These are phyloP conservation scores for Talinum fruticosum DNA, from an alignment of 148 eudicot species.

Conservation along the genomic window DNA sequence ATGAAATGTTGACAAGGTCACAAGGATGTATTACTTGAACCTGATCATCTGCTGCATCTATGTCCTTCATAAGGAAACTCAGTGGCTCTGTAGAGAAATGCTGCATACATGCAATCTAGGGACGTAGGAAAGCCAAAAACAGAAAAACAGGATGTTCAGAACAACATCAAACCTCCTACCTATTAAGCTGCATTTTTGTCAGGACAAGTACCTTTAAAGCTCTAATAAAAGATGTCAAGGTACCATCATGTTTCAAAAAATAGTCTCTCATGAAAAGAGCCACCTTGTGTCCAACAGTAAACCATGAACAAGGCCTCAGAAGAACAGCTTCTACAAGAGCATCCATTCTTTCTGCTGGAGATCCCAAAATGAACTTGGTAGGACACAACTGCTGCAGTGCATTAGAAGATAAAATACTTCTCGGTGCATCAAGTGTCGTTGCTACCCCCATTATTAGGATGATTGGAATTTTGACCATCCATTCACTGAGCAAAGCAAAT, in stretches of 20 bases:
- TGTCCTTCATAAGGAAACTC: slow-evolving; percentile 49
- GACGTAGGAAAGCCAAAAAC: neutral
- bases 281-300: slow-evolving; percentile 68
- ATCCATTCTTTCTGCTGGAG: slow-evolving; percentile 85
- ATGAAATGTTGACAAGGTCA: neutral
- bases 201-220: slow-evolving; percentile 65
- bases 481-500: slow-evolving; percentile 61
- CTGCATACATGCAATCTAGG: slow-evolving; percentile 70
- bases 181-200: slow-evolving; percentile 6
- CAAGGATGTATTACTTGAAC: slow-evolving; percentile 30
- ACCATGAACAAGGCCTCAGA: slow-evolving; percentile 55
- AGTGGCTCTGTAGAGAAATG: slow-evolving; percentile 65
- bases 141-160: slow-evolving; percentile 11
- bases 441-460: slow-evolving; percentile 80
- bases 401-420: slow-evolving; percentile 53
- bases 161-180: no score
- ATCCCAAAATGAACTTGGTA: slow-evolving; percentile 55
- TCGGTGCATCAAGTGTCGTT: slow-evolving; percentile 67
- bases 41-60: slow-evolving; percentile 49
- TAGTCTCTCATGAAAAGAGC: slow-evolving; percentile 74
- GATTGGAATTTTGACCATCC: slow-evolving; percentile 80
- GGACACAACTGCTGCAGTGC: slow-evolving; percentile 48
- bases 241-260: slow-evolving; percentile 82
- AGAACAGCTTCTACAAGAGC: slow-evolving; percentile 72
- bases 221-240: slow-evolving; percentile 68